Evolutionary conservation across 2,329 filamentous ascomycete species (phyloP), one percentile per base, ranked within the genome.

Genomic region (Arthroderma sp.): DNA sequence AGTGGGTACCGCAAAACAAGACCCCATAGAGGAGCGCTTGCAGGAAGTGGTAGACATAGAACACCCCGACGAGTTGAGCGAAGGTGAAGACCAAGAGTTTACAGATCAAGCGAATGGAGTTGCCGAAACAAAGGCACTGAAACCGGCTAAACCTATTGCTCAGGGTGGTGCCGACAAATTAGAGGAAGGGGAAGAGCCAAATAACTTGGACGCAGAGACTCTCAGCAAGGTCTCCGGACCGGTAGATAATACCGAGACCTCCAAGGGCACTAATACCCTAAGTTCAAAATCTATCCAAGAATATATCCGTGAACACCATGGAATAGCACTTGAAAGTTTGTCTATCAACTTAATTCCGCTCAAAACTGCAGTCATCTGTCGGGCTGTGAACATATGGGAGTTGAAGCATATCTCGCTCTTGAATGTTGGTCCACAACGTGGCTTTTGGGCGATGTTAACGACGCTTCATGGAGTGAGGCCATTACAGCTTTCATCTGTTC

Each of bases 361-460:
- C 52, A 78, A 74, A 56, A 67, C 77, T 2, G 73, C 72, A 0
- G 68, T 80, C 0, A 54, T 83, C 6, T 70, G 66, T 11, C 66
- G 68, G 29, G 73, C 74, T 0, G 61, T 82, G 32, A 75, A 82
- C 51, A 53, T 82, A 3, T 65, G 64, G n/a, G 64, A 65, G 3
- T 63, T 83, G n/a, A 71, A 64, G 50, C 69, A 68, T 39, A 63
- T 83, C 11, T 78, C 76, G 1, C 64, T 83, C 27, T 68, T 83
- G 38, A 80, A 78, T 49, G 77, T 82, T 11, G 79, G 79, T 1
- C 66, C 72, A 4, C 79, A 83, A 56, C 67, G 67, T 29, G 64
- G 71, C 0, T 72, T 82, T 49, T 83, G 79, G 79, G 63, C 66
- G 1, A 59, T 74, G 45, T 59, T 82, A 36, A 61, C 68, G 11